Percentiles rank a stretch among this genome's conserved stretches.
phyloP scores from a whole-genome alignment of 805 yeast species.

The Cyberlindnera meyerae region DNA sequence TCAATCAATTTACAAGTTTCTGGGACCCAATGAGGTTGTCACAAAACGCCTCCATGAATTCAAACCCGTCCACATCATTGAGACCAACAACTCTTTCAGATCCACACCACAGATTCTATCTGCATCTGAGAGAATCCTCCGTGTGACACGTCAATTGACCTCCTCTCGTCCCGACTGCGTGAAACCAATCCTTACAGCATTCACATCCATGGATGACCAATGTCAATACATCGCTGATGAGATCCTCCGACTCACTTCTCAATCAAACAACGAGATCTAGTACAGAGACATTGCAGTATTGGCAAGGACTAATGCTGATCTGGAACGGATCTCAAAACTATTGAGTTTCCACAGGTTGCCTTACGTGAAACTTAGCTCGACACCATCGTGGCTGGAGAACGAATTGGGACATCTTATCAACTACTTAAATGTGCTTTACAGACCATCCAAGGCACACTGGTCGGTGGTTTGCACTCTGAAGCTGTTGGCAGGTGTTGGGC shows the following conservation, averaged over 20 bases:
- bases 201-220: conserved; percentile 32
- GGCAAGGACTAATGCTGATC: conserved; percentile 46
- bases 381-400: conserved; percentile 49
- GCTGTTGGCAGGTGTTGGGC: conserved; percentile 21
- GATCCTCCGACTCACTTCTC: conserved; percentile 35
- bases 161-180: conserved; percentile 1
- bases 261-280: conserved; percentile 38
- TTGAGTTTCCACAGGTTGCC: conserved; percentile 40
- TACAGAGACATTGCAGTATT: conserved; percentile 50
- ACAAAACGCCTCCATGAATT: conserved; percentile 24
- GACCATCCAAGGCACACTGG: conserved; percentile 27
- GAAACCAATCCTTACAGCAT: conserved; percentile 22
- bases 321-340: conserved; percentile 34
- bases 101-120: conserved; percentile 53
- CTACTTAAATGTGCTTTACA: conserved; percentile 37
- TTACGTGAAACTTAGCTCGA: conserved; percentile 38
- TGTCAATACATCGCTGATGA: conserved; percentile 41
- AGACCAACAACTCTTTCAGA: conserved; percentile 52
- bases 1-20: conserved; percentile 65
- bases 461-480: conserved; percentile 26
- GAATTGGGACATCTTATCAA: conserved; percentile 41
- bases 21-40: conserved; percentile 44
- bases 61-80: conserved; percentile 21
- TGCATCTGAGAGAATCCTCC: conserved; percentile 31
- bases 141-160: conserved; percentile 2